Conservation (phyloP, 139 green algal genomes). For the Closterium sp. region DNA sequence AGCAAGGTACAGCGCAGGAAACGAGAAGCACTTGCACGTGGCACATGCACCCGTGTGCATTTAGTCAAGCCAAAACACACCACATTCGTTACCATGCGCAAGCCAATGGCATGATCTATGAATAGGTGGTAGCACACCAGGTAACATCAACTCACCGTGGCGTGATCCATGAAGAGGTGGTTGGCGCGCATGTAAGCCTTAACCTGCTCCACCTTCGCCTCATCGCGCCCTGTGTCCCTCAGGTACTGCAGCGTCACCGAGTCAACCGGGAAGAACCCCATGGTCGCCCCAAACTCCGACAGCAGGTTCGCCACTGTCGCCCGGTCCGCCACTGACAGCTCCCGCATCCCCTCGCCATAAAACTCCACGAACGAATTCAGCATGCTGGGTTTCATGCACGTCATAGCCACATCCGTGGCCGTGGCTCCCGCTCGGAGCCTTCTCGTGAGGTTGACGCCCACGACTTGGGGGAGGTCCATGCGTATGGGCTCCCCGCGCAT, state of each 20-base stretch:
- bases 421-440: conserved; percentile 17
- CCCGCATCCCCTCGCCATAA: conserved; percentile 25
- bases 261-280: conserved; percentile 53
- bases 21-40: conserved; percentile 9
- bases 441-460: conserved; percentile 38
- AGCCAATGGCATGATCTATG: too few relatives aligned
- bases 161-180: conserved; percentile 36
- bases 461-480: conserved; percentile 39
- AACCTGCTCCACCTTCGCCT: conserved; percentile 24
- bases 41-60: too few relatives aligned
- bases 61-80: too few relatives aligned
- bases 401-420: conserved; percentile 43
- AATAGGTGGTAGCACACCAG: too few relatives aligned
- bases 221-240: background rate
- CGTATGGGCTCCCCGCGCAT: conserved; percentile 51
- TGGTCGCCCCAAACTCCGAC: conserved; percentile 48
- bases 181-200: conserved; percentile 35
- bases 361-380: conserved; percentile 49
- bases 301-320: conserved; percentile 49
- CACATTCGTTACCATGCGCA: too few relatives aligned
- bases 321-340: conserved; percentile 44
- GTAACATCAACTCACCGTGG: background rate
- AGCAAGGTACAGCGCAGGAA: conserved; percentile 16
- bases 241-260: conserved; percentile 34
- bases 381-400: conserved; percentile 17